Conservation (phyloP, 768 basidiomycete genomes). For the Chlorophyllum brunneum region DNA sequence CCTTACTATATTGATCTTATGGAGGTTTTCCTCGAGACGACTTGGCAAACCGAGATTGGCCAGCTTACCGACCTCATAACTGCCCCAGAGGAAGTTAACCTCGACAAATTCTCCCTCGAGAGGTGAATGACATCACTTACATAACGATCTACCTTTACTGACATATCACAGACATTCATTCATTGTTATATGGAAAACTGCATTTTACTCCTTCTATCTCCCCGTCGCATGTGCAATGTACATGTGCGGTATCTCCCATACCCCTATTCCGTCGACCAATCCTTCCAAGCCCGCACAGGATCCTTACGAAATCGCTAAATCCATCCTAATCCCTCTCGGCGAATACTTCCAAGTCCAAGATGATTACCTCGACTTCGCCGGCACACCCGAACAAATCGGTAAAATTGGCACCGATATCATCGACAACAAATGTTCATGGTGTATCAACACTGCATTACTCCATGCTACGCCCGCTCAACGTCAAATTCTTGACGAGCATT, state of each 20-base stretch:
- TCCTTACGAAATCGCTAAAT: slow-evolving; percentile 64
- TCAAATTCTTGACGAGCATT: slow-evolving; percentile 50
- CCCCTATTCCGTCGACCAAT: slow-evolving; percentile 30
- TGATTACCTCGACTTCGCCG: slow-evolving; percentile 93
- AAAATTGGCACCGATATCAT: slow-evolving; percentile 98
- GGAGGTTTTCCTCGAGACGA: slow-evolving; percentile 87
- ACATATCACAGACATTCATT: slow-evolving; percentile 62
- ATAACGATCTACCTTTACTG: neutral
- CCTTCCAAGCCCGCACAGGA: slow-evolving; percentile 14
- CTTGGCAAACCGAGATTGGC: slow-evolving; percentile 93
- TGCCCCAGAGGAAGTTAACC: slow-evolving; percentile 91
- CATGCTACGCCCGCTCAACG: slow-evolving; percentile 54
- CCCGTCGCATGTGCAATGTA: slow-evolving; percentile 94
- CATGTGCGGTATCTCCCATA: slow-evolving; percentile 56
- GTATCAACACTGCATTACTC: slow-evolving; percentile 81
- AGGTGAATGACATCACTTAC: slow-evolving; percentile 43
- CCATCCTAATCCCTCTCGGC: slow-evolving; percentile 87
- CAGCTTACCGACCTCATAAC: slow-evolving; percentile 96
- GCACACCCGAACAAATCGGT: slow-evolving; percentile 86
- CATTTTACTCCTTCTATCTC: slow-evolving; percentile 98
- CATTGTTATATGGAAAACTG: slow-evolving; percentile 97
- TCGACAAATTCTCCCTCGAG: slow-evolving; percentile 82
- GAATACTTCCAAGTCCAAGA: slow-evolving; percentile 99
- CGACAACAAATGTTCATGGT: slow-evolving; percentile 99
- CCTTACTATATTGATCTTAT: slow-evolving; percentile 85